A percentile compares a stretch with the other conserved stretches of the same genome.
Evolutionary conservation across 2,329 filamentous ascomycete genomes (phyloP).

Genomic region (Gnomoniopsis sp.): DNA sequence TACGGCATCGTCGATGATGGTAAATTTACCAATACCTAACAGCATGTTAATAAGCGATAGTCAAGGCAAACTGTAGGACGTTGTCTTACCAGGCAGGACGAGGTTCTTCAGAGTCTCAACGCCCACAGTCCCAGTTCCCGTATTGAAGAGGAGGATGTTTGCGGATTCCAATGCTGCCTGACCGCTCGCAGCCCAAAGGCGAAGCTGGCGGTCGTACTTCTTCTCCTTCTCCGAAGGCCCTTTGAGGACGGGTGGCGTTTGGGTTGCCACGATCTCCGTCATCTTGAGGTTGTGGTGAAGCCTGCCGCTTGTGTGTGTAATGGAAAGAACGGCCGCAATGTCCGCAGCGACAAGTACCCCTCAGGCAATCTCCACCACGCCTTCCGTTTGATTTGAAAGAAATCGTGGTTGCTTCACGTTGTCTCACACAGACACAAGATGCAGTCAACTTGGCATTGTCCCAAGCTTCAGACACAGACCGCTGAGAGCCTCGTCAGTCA

Average conservation of each 20-base stretch:
- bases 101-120: slow-evolving; percentile 94
- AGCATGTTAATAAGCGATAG: background rate
- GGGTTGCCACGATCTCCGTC: slow-evolving; percentile 42
- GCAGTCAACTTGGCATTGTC: slow-evolving; percentile 8
- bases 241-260: slow-evolving; percentile 46
- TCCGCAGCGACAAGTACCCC: background rate
- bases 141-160: slow-evolving; percentile 87
- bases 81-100: slow-evolving; percentile 70
- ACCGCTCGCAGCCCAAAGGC: slow-evolving; percentile 90
- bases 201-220: slow-evolving; percentile 92
- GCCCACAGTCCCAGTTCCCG: slow-evolving; percentile 80
- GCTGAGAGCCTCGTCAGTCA: background rate
- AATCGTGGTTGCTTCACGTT: background rate
- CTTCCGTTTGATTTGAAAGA: background rate
- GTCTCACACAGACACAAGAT: slow-evolving; percentile 2
- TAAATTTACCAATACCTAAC: slow-evolving; percentile 80
- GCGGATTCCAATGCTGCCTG: slow-evolving; percentile 88
- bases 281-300: slow-evolving; percentile 27
- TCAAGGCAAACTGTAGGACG: background rate
- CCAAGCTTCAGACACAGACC: slow-evolving; percentile 10
- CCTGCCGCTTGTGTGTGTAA: background rate
- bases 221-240: slow-evolving; percentile 60
- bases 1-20: slow-evolving; percentile 75
- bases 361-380: background rate
- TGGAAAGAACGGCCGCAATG: background rate